A percentile compares a stretch with the other conserved stretches of the same genome.
Evolutionary conservation across 2,329 filamentous ascomycete genomes (phyloP).

Genomic region (Neonectria coccinea): DNA sequence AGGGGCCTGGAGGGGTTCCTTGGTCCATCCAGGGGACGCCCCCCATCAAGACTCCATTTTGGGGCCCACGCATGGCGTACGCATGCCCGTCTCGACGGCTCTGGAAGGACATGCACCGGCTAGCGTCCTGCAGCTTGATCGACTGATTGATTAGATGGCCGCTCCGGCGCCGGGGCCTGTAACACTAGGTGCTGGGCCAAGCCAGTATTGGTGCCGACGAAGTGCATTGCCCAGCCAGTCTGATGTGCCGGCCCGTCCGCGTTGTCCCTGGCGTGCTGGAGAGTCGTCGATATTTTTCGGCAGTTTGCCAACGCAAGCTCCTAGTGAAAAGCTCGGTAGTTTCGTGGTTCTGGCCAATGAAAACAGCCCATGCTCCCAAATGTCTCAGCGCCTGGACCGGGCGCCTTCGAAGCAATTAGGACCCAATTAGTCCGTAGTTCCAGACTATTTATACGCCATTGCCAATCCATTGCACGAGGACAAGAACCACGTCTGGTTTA

Average conservation of each 20-base stretch:
- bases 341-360: slow-evolving; percentile 1
- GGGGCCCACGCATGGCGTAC: neutral
- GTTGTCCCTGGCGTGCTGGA: neutral
- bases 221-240: slow-evolving; percentile 8
- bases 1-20: slow-evolving; percentile 24
- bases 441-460: neutral
- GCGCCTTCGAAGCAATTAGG: neutral
- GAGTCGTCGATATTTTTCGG: neutral
- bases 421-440: no score
- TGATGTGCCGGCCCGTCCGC: neutral
- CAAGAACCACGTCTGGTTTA: slow-evolving; percentile 8
- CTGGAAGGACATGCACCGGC: slow-evolving; percentile 7
- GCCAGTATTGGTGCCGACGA: slow-evolving; percentile 11
- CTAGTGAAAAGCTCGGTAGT: neutral
- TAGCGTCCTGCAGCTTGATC: slow-evolving; percentile 44
- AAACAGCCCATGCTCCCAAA: neutral
- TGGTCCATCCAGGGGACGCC: neutral
- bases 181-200: neutral
- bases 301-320: neutral
- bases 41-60: slow-evolving; percentile 17
- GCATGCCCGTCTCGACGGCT: slow-evolving; percentile 2
- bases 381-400: slow-evolving; percentile 5
- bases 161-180: slow-evolving; percentile 20
- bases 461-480: neutral
- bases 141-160: slow-evolving; percentile 47